Evolutionary conservation across 2,329 filamentous ascomycete genomes (phyloP).

Genomic region (Leptosphaerulina australis): DNA sequence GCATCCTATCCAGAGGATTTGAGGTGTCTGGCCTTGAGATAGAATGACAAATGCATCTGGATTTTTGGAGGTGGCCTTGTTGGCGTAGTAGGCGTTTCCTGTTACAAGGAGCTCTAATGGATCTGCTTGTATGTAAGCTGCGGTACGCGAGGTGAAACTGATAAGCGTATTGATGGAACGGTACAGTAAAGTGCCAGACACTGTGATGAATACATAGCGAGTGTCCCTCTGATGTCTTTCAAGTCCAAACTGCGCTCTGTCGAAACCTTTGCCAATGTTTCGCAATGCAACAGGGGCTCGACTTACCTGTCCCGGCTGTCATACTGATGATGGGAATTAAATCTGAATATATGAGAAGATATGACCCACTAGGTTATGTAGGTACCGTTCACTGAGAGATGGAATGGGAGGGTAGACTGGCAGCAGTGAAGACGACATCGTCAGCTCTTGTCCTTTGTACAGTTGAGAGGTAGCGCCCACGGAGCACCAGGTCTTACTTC

Average conservation of each 20-base stretch:
- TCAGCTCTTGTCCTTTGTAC: not conserved
- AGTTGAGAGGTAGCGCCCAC: not conserved
- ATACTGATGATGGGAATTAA: too few relatives aligned
- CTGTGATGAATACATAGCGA: too few relatives aligned
- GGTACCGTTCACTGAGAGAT: not conserved
- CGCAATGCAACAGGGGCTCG: not conserved
- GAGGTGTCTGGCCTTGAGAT: conserved; percentile 69
- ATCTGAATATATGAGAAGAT: too few relatives aligned
- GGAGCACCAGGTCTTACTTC: not conserved
- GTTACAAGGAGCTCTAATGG: conserved; percentile 67
- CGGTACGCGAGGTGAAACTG: not conserved
- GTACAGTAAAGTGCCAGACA: too few relatives aligned
- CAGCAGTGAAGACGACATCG: not conserved
- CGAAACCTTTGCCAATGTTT: too few relatives aligned
- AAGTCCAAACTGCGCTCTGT: too few relatives aligned
- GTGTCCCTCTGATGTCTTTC: too few relatives aligned
- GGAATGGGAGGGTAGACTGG: not conserved
- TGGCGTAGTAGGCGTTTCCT: conserved; percentile 74
- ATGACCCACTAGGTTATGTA: too few relatives aligned
- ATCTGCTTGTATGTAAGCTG: conserved; percentile 48
- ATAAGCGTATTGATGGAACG: too few relatives aligned
- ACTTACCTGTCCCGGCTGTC: not conserved
- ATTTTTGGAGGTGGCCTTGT: conserved; percentile 67
- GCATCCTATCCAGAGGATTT: conserved; percentile 83
- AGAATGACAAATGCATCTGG: conserved; percentile 73